Percentiles rank a stretch among this genome's conserved stretches.
Conservation (phyloP, 805 yeast species). For the Huiozyma naganishii region DNA sequence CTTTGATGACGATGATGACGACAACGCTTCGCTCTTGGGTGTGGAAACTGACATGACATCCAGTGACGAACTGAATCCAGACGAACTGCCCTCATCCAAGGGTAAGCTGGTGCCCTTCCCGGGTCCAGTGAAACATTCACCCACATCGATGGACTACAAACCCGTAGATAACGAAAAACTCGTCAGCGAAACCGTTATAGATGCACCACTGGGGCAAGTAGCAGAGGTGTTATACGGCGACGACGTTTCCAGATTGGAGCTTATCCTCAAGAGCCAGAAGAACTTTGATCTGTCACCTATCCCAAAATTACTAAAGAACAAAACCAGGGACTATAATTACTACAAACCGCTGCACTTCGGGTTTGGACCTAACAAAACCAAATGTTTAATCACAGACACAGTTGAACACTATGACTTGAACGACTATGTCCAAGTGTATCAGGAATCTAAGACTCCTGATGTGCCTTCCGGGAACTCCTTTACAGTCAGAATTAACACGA, state of each 20-base stretch:
- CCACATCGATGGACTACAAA: conserved; percentile 36
- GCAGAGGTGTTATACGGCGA: conserved; percentile 53
- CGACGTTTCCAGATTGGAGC: conserved; percentile 36
- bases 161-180: conserved; percentile 42
- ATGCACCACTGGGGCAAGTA: conserved; percentile 62
- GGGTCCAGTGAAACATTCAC: conserved; percentile 39
- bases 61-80: conserved; percentile 27
- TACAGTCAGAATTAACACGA: conserved; percentile 45
- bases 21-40: conserved; percentile 5
- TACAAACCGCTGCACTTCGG: conserved; percentile 54
- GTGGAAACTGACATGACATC: conserved; percentile 18
- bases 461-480: conserved; percentile 74
- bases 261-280: conserved; percentile 45
- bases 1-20: conserved; percentile 17
- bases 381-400: conserved; percentile 52
- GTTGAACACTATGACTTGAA: conserved; percentile 42
- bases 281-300: conserved; percentile 49
- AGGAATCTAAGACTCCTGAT: conserved; percentile 61
- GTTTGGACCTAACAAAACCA: conserved; percentile 70
- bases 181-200: conserved; percentile 41
- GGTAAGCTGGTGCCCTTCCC: conserved; percentile 23
- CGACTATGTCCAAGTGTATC: conserved; percentile 39
- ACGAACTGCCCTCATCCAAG: conserved; percentile 16
- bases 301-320: conserved; percentile 29
- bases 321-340: conserved; percentile 43